Evolutionary conservation across 306 rosid species (phyloP), one percentile per base, ranked within the genome.

Genomic region (Begonia fuchsioides): DNA sequence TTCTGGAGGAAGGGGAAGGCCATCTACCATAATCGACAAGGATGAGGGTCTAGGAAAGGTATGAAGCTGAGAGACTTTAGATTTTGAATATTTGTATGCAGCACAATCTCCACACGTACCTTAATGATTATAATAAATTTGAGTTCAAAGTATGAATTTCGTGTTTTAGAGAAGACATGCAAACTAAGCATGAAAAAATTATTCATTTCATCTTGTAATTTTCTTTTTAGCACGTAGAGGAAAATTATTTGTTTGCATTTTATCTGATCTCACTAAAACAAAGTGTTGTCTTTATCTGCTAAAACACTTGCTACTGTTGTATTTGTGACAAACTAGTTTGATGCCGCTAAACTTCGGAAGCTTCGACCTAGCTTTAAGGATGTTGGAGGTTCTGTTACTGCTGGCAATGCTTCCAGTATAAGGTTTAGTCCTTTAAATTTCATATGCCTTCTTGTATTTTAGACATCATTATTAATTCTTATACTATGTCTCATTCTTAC

Each of bases 401-500:
- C 98, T 13, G 98, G 98, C 64, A 92, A 92, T 71, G 98, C 98
- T 63, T 92, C 98, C 32, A 92, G 98, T 53, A 85, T 92, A 75
- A 92, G 98, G 98, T 92, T 69, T 45, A 39, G 55, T 18, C 38
- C 58, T 62, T 20, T 5, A 26, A 26, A 26, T 26, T 26, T 26
- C 35, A 26, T 26, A 26, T 20, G 3, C 5, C 35, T 26, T 26
- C 35, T 26, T 26, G 35, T 26, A 26, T 26, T 26, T 26, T 26
- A 26, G 35, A 26, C 35, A 20, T n/a, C n/a, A n/a, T n/a, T n/a
- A n/a, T n/a, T 20, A 26, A 26, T 26, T 4, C n/a, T n/a, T n/a
- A n/a, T n/a, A n/a, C n/a, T n/a, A n/a, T n/a, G n/a, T n/a, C 35
- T 26, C 35, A 26, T 26, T 26, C 35, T 2, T 26, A 26, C 35